phyloP scores from a whole-genome alignment of 495 filamentous ascomycete species.

The Pyrenula aspistea region DNA sequence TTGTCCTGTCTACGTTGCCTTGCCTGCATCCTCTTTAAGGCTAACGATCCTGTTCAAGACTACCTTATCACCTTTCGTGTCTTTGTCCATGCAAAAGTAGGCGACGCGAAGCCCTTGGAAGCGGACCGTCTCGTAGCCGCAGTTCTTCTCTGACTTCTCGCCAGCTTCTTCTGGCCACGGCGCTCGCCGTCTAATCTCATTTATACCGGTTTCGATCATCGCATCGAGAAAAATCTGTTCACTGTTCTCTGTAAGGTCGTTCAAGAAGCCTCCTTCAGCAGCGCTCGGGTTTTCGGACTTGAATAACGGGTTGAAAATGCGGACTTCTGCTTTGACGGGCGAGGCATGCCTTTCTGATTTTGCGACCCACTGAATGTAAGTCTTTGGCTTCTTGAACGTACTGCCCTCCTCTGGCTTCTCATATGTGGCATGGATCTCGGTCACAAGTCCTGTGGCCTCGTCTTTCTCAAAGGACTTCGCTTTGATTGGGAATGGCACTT shows the following conservation, averaged over 20 bases:
- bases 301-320: constrained; percentile 76
- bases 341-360: constrained; percentile 42
- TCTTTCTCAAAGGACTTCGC: constrained; percentile 68
- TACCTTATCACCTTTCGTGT: constrained; percentile 62
- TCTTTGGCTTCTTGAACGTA: constrained; percentile 62
- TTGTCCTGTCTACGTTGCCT: constrained; percentile 15
- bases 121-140: constrained; percentile 59
- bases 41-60: constrained; percentile 88
- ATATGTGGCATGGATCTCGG: constrained; percentile 51
- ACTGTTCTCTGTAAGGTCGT: constrained; percentile 75
- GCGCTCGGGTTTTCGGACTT: constrained; percentile 65
- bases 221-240: constrained; percentile 69
- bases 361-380: constrained; percentile 85
- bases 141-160: constrained; percentile 36
- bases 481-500: constrained; percentile 72
- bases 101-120: constrained; percentile 90
- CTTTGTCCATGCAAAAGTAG: constrained; percentile 76
- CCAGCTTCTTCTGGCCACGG: constrained; percentile 76
- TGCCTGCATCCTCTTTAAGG: constrained; percentile 79
- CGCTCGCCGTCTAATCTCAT: constrained; percentile 59
- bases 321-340: constrained; percentile 64
- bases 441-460: constrained; percentile 52
- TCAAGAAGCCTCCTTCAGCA: constrained; percentile 64
- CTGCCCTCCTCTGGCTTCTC: constrained; percentile 41
- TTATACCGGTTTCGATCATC: constrained; percentile 73